These are phyloP conservation scores for Phoenix dactylifera DNA, from an alignment of 176 grass and related monocot species.

Conservation along the genomic window DNA sequence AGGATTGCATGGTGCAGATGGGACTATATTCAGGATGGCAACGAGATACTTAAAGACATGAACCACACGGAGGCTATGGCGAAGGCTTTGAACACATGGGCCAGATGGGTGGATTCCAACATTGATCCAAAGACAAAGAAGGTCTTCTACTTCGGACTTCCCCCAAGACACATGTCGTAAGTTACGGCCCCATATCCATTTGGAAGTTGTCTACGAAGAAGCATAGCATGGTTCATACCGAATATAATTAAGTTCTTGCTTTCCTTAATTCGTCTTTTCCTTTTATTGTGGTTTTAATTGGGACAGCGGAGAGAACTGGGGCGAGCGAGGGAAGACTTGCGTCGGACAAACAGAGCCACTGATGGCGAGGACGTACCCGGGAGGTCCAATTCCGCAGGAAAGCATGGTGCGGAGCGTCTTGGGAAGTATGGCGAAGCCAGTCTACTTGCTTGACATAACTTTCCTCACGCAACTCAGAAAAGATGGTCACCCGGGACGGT, in stretches of 20 bases:
- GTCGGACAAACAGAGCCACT: constrained; percentile 57
- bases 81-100: constrained; percentile 64
- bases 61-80: constrained; percentile 56
- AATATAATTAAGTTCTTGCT: too few species aligned
- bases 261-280: too few species aligned
- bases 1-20: constrained; percentile 22
- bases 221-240: background rate
- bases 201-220: background rate
- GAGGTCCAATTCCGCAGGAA: constrained; percentile 44
- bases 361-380: constrained; percentile 37
- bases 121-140: constrained; percentile 30
- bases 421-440: constrained; percentile 42
- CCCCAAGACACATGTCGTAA: constrained; percentile 57
- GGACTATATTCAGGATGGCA: constrained; percentile 57
- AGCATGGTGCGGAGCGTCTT: constrained; percentile 32
- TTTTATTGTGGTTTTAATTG: too few species aligned
- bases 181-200: background rate
- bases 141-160: constrained; percentile 75
- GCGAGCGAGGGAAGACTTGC: constrained; percentile 33
- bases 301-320: constrained; percentile 53
- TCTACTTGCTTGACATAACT: constrained; percentile 61
- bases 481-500: constrained; percentile 74
- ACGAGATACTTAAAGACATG: constrained; percentile 37
- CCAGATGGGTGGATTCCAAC: constrained; percentile 51
- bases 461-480: constrained; percentile 66